These are phyloP conservation scores for Phytophthora palmivora DNA, from an alignment of 352 stramenopile species.

Conservation along the genomic window DNA sequence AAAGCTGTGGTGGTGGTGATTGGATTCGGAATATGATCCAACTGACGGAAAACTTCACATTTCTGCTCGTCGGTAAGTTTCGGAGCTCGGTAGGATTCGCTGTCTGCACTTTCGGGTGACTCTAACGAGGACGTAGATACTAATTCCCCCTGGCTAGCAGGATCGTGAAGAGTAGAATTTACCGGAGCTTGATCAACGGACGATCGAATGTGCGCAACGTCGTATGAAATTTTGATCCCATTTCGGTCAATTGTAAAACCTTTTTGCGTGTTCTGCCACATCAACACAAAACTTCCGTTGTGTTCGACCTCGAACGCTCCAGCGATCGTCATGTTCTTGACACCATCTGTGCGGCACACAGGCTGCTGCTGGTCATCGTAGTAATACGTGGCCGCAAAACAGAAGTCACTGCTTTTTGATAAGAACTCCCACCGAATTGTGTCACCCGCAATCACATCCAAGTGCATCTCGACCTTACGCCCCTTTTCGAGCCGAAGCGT, in stretches of 20 bases:
- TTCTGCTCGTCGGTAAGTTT: slow-evolving; percentile 60
- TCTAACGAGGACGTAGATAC: neutral
- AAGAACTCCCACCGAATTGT: slow-evolving; percentile 69
- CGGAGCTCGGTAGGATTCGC: slow-evolving; percentile 1
- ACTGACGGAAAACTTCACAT: slow-evolving; percentile 57
- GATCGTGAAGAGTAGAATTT: neutral
- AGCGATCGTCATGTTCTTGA: slow-evolving; percentile 71
- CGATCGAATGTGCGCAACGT: slow-evolving; percentile 56
- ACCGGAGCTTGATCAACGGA: slow-evolving; percentile 7
- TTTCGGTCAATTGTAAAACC: slow-evolving; percentile 65
- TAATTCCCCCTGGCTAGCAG: slow-evolving; percentile 4
- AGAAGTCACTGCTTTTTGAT: slow-evolving; percentile 66
- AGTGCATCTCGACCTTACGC: slow-evolving; percentile 82
- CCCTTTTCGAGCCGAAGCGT: slow-evolving; percentile 60
- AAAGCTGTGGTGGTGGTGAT: slow-evolving; percentile 74
- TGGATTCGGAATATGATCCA: slow-evolving; percentile 74
- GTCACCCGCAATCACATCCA: slow-evolving; percentile 75
- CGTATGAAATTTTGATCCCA: slow-evolving; percentile 69
- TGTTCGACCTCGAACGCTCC: slow-evolving; percentile 56
- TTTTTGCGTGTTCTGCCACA: slow-evolving; percentile 79
- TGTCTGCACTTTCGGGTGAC: slow-evolving; percentile 11
- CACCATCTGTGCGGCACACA: slow-evolving; percentile 63
- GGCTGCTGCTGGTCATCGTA: slow-evolving; percentile 56
- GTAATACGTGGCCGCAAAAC: slow-evolving; percentile 69
- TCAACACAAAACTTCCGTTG: slow-evolving; percentile 78